phyloP scores from a whole-genome alignment of 148 eudicot genomes.

The Spergularia bocconei region DNA sequence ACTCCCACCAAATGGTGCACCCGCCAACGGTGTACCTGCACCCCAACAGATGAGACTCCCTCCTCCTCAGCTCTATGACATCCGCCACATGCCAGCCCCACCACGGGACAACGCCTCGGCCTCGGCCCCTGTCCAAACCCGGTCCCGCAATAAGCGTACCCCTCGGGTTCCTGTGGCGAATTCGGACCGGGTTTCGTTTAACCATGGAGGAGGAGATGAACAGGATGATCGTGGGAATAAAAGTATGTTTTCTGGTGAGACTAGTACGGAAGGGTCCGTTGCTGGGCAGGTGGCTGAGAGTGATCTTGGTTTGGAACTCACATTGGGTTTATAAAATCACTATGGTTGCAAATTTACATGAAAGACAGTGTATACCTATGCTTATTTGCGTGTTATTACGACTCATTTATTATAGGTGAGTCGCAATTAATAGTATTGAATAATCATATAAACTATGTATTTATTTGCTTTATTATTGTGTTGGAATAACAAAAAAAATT shows the following conservation, averaged over 20 bases:
- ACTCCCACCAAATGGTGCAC: conserved; percentile 11
- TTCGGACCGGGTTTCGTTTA: conserved; percentile 15
- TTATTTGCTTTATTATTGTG: too few species aligned
- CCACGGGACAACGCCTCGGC: background rate
- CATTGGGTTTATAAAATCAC: conserved; percentile 25
- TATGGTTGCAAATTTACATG: background rate
- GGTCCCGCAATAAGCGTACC: conserved; percentile 19
- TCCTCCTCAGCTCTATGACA: conserved; percentile 40
- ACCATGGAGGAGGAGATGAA: background rate
- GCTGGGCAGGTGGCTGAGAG: conserved; percentile 20
- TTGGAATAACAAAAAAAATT: background rate
- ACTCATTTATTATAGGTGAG: too few species aligned
- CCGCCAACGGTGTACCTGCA: background rate
- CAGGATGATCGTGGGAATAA: conserved; percentile 24
- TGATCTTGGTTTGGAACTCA: conserved; percentile 27
- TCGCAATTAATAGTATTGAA: background rate
- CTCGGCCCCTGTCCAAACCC: conserved; percentile 9
- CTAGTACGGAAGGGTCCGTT: conserved; percentile 33
- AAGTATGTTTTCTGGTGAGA: conserved; percentile 38
- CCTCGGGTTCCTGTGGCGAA: background rate
- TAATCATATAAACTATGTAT: too few species aligned
- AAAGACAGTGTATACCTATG: too few species aligned
- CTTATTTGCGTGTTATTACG: too few species aligned
- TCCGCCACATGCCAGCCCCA: conserved; percentile 39
- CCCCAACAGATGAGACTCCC: conserved; percentile 21